These are phyloP conservation scores for Gossypium lobatum DNA, from an alignment of 441 rosid species.

Conservation along the genomic window DNA sequence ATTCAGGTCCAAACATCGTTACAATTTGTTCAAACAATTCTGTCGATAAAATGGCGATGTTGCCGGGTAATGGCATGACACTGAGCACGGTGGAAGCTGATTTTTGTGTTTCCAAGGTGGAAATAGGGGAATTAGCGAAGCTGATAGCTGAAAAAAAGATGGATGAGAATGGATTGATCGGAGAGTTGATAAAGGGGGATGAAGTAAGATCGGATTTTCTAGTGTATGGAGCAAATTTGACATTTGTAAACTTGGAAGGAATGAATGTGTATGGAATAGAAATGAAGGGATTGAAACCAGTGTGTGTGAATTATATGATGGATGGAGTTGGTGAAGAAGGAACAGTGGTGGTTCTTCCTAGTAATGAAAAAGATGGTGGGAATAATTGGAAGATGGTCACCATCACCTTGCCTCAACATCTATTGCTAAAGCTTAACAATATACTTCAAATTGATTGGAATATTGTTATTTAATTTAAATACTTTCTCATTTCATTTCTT, in stretches of 20 bases:
- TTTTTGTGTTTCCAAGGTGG: conserved; percentile 23
- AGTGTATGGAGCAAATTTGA: conserved; percentile 54
- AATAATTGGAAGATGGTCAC: conserved; percentile 29
- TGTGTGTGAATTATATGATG: conserved; percentile 38
- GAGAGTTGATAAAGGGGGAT: conserved; percentile 19
- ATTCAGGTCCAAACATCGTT: conserved; percentile 25
- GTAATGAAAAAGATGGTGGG: conserved; percentile 19
- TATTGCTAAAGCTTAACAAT: conserved; percentile 24
- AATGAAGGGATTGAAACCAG: conserved; percentile 38
- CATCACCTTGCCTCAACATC: conserved; percentile 35
- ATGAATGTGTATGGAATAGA: conserved; percentile 35
- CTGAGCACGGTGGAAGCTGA: conserved; percentile 35
- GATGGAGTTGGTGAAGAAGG: conserved; percentile 59
- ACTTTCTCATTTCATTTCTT: background rate
- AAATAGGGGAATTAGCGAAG: conserved; percentile 31
- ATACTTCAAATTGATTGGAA: conserved; percentile 25
- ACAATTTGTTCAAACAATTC: conserved; percentile 29
- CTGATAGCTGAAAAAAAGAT: conserved; percentile 21
- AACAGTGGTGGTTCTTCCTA: conserved; percentile 34
- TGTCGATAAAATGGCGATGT: background rate
- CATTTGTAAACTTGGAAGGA: conserved; percentile 52
- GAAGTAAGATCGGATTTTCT: conserved; percentile 29
- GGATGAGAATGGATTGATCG: conserved; percentile 27
- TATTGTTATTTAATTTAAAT: conserved; percentile 12
- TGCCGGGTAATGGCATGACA: conserved; percentile 28